phyloP scores from a whole-genome alignment of 2,329 filamentous ascomycete species.

The Didymellaceae sp. region DNA sequence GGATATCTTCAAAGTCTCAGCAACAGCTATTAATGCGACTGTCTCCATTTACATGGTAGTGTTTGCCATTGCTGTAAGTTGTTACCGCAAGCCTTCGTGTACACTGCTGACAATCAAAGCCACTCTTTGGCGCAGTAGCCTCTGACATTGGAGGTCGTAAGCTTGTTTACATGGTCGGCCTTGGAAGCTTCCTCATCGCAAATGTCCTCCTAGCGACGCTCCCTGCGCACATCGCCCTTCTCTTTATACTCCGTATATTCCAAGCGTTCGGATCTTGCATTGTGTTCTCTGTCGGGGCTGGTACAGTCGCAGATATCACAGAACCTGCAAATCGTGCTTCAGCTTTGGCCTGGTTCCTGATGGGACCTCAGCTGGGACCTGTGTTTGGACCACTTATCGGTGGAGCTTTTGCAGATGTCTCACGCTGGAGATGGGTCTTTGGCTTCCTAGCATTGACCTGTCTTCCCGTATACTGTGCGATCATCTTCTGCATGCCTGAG shows the following conservation, averaged over 20 bases:
- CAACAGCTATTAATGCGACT: constrained; percentile 51
- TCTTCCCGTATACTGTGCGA: constrained; percentile 36
- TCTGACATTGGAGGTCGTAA: constrained; percentile 52
- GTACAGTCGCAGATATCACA: constrained; percentile 53
- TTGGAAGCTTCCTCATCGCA: constrained; percentile 49
- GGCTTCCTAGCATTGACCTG: constrained; percentile 45
- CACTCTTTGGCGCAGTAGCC: constrained; percentile 52
- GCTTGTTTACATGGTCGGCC: constrained; percentile 51
- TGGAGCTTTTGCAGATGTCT: constrained; percentile 46
- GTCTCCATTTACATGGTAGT: constrained; percentile 56
- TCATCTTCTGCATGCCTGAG: constrained; percentile 54
- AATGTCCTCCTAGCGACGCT: constrained; percentile 51
- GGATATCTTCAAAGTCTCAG: constrained; percentile 46
- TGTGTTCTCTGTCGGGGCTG: constrained; percentile 53
- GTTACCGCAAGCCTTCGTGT: neutral
- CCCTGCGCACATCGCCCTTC: constrained; percentile 48
- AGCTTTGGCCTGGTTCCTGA: constrained; percentile 52
- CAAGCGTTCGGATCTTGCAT: constrained; percentile 54
- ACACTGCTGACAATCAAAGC: constrained; percentile 28
- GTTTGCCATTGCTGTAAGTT: constrained; percentile 49
- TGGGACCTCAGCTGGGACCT: constrained; percentile 55
- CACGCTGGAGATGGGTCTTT: constrained; percentile 55
- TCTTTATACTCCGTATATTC: constrained; percentile 52
- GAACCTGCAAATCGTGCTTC: constrained; percentile 50
- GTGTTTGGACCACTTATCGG: constrained; percentile 54